A percentile compares a stretch with the other conserved stretches of the same genome.
Evolutionary conservation across 2,329 filamentous ascomycete genomes (phyloP).

Genomic region (Alternaria sp.): DNA sequence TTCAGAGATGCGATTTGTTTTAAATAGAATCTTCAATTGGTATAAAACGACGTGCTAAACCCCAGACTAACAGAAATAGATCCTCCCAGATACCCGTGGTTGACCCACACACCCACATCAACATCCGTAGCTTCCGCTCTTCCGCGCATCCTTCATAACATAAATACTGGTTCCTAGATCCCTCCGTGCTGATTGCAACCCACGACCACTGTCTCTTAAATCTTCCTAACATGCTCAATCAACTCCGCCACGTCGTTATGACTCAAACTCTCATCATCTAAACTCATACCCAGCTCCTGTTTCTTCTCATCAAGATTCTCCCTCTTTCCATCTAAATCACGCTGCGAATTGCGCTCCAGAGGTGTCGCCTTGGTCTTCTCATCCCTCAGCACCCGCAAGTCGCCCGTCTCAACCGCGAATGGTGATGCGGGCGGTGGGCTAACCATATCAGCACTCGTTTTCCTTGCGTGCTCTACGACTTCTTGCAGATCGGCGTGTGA

Average conservation of each 20-base stretch:
- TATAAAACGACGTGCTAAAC: background rate
- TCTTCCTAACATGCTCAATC: conserved; percentile 1
- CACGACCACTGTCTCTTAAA: background rate
- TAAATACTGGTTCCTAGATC: background rate
- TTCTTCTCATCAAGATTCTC: background rate
- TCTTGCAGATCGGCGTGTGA: conserved; percentile 18
- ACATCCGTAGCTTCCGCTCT: background rate
- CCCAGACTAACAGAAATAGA: background rate
- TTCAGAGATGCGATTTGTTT: accelerated
- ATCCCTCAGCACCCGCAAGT: background rate
- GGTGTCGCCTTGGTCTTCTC: background rate
- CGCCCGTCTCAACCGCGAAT: background rate
- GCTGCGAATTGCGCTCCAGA: background rate
- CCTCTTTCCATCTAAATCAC: background rate
- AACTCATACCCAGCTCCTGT: conserved; percentile 5
- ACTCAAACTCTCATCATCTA: background rate
- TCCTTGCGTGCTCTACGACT: conserved; percentile 9
- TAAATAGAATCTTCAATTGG: background rate
- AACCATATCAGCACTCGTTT: background rate
- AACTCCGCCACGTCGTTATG: conserved; percentile 7
- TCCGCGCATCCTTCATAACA: background rate
- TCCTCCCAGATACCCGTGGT: background rate
- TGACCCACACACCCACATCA: background rate
- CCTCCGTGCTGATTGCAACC: background rate
- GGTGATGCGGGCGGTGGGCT: background rate